These are phyloP conservation scores for Aspergillus sp. DNA, from an alignment of 2,329 filamentous ascomycete genomes.

Conservation along the genomic window DNA sequence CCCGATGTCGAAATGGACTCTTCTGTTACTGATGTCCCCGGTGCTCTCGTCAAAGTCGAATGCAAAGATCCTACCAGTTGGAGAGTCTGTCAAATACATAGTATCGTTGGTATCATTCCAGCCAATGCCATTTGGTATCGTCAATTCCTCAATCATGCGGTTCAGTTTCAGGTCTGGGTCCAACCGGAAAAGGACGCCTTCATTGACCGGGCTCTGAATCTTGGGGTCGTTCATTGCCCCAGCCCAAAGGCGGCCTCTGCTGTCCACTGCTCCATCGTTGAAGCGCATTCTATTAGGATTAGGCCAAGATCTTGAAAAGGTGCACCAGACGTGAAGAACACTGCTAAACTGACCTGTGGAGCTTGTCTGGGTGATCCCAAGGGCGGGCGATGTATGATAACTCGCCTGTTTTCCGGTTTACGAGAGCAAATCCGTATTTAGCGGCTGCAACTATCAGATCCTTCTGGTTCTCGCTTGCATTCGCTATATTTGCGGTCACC, in stretches of 20 bases:
- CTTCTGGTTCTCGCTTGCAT: constrained; percentile 49
- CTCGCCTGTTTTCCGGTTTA: constrained; percentile 63
- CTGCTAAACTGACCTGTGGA: constrained; percentile 40
- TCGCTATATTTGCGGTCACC: constrained; percentile 76
- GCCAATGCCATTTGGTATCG: constrained; percentile 80
- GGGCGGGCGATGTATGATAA: constrained; percentile 58
- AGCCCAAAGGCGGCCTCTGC: constrained; percentile 78
- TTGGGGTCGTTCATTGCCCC: constrained; percentile 83
- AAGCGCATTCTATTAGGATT: constrained; percentile 50
- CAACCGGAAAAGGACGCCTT: constrained; percentile 74
- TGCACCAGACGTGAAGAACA: background rate
- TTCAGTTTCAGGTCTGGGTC: constrained; percentile 60
- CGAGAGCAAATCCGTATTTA: constrained; percentile 78
- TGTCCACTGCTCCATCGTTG: constrained; percentile 83
- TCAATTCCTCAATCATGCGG: constrained; percentile 62
- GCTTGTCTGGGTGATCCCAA: constrained; percentile 51
- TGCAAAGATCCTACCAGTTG: constrained; percentile 66
- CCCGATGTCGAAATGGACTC: constrained; percentile 70
- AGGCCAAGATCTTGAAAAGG: constrained; percentile 14
- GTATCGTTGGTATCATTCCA: constrained; percentile 73
- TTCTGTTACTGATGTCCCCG: constrained; percentile 66
- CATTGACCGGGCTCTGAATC: constrained; percentile 50
- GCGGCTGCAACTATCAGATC: constrained; percentile 73
- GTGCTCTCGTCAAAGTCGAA: constrained; percentile 70
- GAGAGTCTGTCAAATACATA: constrained; percentile 82